Evolutionary conservation across 495 filamentous ascomycete genomes (phyloP), one percentile per base, ranked within the genome.

Genomic region (Aspergillus wentii): DNA sequence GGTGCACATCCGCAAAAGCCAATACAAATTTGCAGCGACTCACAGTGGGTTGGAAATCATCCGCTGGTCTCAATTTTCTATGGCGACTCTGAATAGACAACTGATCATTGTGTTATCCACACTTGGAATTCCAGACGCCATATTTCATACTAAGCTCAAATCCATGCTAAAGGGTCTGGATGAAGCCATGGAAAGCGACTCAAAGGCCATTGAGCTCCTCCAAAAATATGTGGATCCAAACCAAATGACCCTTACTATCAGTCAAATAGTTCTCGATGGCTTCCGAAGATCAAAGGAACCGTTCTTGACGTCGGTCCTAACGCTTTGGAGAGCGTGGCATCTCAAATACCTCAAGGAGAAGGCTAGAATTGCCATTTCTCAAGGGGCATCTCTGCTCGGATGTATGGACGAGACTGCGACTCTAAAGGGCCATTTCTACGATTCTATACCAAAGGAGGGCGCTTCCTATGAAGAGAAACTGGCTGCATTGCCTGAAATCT

Each of bases 311-410:
- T 88, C 84, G 0, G 48, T 95, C 8, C 57, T 94, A 2, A 72
- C 72, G 5, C 64, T 92, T 1, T 94, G 88, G 88, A 72, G 79
- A 46, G 72, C 83, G 5, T 94, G 87, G 87, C 84, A 84, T 3
- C 71, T 89, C 42, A 90, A 89, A 41, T 66, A 79, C 19, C 73
- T 99, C 9, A 95, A 94, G 48, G 92, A 99, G 49, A 95, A 96
- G 49, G 90, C 94, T 0, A 83, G 78, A 36, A 88, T 99, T 38
- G 63, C 76, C 1, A 76, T 99, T 20, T 80, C 89, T 1, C 52
- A 87, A 33, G 86, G 91, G 0, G 90, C 92, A 15, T 91, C 89
- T 48, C 64, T 97, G 1, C 71, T 97, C n/a, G 92, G 92, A 10
- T 86, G 85, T 36, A 76, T 86, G 21, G 92, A 97, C 45, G 94